These are phyloP conservation scores for Xeromyces bisporus DNA, from an alignment of 495 filamentous ascomycete genomes.

Conservation along the genomic window DNA sequence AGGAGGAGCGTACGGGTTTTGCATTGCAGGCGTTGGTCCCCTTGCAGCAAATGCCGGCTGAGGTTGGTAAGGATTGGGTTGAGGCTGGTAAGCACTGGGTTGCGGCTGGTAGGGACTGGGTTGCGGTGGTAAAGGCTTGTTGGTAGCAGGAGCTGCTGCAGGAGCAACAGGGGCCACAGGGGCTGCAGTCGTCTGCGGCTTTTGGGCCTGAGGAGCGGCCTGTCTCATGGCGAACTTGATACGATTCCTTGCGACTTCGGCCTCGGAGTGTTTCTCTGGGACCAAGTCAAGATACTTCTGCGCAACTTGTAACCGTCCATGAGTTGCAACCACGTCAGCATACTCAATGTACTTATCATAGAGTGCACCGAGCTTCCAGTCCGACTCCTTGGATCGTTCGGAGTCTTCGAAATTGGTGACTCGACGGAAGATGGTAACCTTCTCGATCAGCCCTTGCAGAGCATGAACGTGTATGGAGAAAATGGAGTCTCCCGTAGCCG, in stretches of 20 bases:
- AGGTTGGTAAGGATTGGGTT: slow-evolving; percentile 24
- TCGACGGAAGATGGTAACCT: slow-evolving; percentile 91
- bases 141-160: too few relatives aligned
- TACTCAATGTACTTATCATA: slow-evolving; percentile 97
- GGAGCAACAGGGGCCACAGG: slow-evolving; percentile 1
- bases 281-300: slow-evolving; percentile 86
- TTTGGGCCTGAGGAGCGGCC: slow-evolving; percentile 24
- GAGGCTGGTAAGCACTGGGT: slow-evolving; percentile 21
- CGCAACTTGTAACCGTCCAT: slow-evolving; percentile 72
- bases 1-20: slow-evolving; percentile 15
- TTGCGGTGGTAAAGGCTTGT: slow-evolving; percentile 24
- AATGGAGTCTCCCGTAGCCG: slow-evolving; percentile 48
- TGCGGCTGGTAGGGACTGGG: slow-evolving; percentile 18
- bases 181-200: slow-evolving; percentile 14
- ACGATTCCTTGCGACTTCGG: slow-evolving; percentile 71
- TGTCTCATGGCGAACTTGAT: slow-evolving; percentile 76
- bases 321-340: slow-evolving; percentile 81
- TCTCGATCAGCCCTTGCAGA: slow-evolving; percentile 89
- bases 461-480: slow-evolving; percentile 86
- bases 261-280: slow-evolving; percentile 69
- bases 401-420: slow-evolving; percentile 80
- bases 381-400: slow-evolving; percentile 47
- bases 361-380: slow-evolving; percentile 76
- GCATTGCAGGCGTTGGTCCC: slow-evolving; percentile 6
- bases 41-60: slow-evolving; percentile 20